These are phyloP conservation scores for Pistacia integerrima DNA, from an alignment of 345 rosid genomes.

Conservation along the genomic window DNA sequence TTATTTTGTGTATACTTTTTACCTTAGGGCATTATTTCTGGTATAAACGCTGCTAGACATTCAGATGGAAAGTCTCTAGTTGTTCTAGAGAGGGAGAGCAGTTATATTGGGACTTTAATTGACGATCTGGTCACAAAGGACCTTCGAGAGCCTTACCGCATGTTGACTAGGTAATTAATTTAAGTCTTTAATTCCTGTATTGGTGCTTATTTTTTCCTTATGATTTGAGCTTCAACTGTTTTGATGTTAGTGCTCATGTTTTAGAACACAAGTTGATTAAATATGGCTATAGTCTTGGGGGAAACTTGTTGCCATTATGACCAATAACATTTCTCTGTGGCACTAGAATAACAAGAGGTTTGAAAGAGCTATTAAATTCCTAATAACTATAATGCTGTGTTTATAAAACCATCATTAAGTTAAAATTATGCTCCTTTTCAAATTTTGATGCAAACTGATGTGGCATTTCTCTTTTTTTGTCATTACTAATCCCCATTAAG, in stretches of 20 bases:
- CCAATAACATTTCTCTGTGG: background rate
- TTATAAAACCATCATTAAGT: background rate
- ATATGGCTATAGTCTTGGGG: background rate
- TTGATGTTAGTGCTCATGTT: conserved; percentile 5
- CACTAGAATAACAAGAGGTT: background rate
- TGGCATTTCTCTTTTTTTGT: background rate
- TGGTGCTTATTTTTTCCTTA: background rate
- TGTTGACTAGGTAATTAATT: conserved; percentile 78
- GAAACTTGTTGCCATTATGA: background rate
- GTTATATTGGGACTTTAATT: conserved; percentile 88
- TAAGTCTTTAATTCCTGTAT: background rate
- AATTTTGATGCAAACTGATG: background rate
- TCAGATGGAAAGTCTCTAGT: conserved; percentile 74
- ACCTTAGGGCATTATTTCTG: conserved; percentile 83
- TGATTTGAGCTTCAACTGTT: background rate
- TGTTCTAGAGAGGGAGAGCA: conserved; percentile 98
- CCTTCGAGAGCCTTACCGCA: conserved; percentile 95
- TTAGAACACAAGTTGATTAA: conserved; percentile 1
- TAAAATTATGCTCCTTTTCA: background rate
- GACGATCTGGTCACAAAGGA: conserved; percentile 96
- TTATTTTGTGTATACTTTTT: background rate
- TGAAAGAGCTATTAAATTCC: background rate
- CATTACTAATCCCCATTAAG: too few relatives aligned
- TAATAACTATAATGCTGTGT: background rate
- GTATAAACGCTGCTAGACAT: conserved; percentile 93